Conservation (phyloP, 2,329 filamentous ascomycete genomes). For the Fusarium drepaniforme region DNA sequence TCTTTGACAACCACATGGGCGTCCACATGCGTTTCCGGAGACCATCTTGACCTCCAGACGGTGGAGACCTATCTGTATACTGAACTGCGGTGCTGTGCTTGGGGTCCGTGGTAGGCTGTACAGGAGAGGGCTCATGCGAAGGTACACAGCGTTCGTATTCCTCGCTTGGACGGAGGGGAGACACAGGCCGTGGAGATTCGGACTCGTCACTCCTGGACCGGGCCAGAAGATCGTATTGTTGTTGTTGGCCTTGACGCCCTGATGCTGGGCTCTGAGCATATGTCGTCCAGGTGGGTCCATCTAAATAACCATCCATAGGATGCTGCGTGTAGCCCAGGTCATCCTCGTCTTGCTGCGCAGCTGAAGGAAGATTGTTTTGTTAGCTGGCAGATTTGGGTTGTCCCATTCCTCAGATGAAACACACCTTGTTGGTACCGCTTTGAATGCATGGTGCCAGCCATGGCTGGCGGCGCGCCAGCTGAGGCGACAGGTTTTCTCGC, state of each 20-base stretch:
- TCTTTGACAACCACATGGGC: conserved; percentile 34
- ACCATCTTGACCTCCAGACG: conserved; percentile 11
- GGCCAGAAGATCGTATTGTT: conserved; percentile 21
- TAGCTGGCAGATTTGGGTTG: background rate
- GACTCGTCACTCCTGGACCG: conserved; percentile 15
- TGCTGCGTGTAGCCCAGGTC: conserved; percentile 17
- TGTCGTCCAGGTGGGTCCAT: conserved; percentile 7
- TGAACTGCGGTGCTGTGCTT: conserved; percentile 13
- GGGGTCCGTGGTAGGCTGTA: background rate
- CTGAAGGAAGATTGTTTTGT: background rate
- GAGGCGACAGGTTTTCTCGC: background rate
- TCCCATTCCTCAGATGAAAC: background rate
- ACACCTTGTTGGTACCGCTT: conserved; percentile 22
- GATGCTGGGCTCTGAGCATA: conserved; percentile 21
- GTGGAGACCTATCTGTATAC: background rate
- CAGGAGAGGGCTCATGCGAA: conserved; percentile 6
- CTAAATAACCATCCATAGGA: conserved; percentile 7
- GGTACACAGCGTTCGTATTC: conserved; percentile 16
- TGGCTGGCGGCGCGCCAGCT: background rate
- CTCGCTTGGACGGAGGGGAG: conserved; percentile 17
- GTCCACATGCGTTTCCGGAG: conserved; percentile 35
- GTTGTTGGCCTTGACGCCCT: conserved; percentile 15
- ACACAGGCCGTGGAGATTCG: conserved; percentile 5
- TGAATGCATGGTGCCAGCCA: background rate
- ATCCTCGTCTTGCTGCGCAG: conserved; percentile 24